Conservation (phyloP, 495 filamentous ascomycete species). For the Melanomma pulvis-pyrius region DNA sequence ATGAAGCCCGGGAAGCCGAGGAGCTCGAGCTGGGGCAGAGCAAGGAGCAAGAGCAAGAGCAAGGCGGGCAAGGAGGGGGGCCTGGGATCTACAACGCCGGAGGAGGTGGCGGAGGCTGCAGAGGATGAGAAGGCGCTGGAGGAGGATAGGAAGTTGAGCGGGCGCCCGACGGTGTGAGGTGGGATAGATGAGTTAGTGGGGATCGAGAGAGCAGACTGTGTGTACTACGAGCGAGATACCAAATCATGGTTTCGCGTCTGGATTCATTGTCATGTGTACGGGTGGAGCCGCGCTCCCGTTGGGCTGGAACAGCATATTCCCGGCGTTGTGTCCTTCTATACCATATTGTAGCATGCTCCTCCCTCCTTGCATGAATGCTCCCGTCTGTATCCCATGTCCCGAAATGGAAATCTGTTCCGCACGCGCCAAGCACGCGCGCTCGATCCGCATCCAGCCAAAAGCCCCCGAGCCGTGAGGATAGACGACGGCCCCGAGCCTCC, state of each 20-base stretch:
- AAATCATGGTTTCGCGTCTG: not conserved
- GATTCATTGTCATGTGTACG: too few species aligned
- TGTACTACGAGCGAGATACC: not conserved
- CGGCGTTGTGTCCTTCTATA: not conserved
- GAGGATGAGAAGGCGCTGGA: conserved; percentile 8
- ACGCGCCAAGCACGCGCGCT: conserved; percentile 3
- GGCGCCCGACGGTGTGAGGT: not conserved
- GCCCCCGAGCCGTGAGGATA: not conserved
- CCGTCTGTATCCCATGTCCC: conserved; percentile 6
- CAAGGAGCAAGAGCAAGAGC: conserved; percentile 25
- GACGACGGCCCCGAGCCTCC: not conserved
- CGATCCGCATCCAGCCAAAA: not conserved
- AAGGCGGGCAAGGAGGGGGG: conserved; percentile 12
- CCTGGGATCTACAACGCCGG: conserved; percentile 2
- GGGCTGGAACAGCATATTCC: not conserved
- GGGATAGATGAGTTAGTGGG: too few species aligned
- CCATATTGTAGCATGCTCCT: conserved; percentile 3
- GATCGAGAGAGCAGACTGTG: too few species aligned
- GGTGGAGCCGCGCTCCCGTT: not conserved
- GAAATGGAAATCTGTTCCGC: conserved; percentile 22
- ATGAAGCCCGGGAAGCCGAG: conserved; percentile 6
- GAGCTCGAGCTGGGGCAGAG: conserved; percentile 30
- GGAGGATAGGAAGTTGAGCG: conserved; percentile 5
- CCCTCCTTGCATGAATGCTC: not conserved
- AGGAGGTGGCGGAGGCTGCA: conserved; percentile 9